Evolutionary conservation across 108 stramenopile species (phyloP), one percentile per base, ranked within the genome.

Genomic region (Schizochytrium sp.): DNA sequence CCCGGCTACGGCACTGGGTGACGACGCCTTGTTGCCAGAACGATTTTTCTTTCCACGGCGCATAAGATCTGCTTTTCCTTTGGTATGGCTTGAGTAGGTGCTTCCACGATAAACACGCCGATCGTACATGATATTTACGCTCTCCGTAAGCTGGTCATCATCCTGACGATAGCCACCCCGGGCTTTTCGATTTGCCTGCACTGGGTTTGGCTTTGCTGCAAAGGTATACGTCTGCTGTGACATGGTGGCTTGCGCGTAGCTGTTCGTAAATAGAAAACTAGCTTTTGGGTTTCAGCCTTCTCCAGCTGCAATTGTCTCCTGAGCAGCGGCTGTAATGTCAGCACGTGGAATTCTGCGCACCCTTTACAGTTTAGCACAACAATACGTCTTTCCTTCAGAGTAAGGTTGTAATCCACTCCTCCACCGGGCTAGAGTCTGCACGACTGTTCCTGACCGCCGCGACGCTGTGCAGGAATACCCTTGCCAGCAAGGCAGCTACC

Each of bases 21-120:
- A 28, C 28, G 28, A 28, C 28, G 28, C 28, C 28, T 28, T 28
- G 28, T 28, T 28, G 28, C 28, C 28, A 28, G 28, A 28, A 28
- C 28, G 28, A 28, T 28, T 28, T 28, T 28, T 28, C 28, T 28
- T 28, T 2, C 64, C 15, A 15, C 64, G 64, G 40, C 64, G 64
- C 64, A 69, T 1, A 38, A 15, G 5, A 38, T 69, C 64, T 7
- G 64, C 10, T 53, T 83, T 83, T 3, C 53, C 76, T 28, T 55
- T 83, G 50, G 45, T 83, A 28, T 83, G 76, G 28, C 76, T 83
- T n/a, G 95, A 92, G 87, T 94, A 95, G 1, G 95, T 95, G 89
- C 93, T 95, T 15, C 95, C 95, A 5, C 95, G 90, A 40, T 93
- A 93, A 12, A 95, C 93, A 7, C 95, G 88, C 7, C 90, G 69